Base-by-base conservation (phyloP, 176 grass and related monocot species). In the maize (Zea mays) region DNA sequence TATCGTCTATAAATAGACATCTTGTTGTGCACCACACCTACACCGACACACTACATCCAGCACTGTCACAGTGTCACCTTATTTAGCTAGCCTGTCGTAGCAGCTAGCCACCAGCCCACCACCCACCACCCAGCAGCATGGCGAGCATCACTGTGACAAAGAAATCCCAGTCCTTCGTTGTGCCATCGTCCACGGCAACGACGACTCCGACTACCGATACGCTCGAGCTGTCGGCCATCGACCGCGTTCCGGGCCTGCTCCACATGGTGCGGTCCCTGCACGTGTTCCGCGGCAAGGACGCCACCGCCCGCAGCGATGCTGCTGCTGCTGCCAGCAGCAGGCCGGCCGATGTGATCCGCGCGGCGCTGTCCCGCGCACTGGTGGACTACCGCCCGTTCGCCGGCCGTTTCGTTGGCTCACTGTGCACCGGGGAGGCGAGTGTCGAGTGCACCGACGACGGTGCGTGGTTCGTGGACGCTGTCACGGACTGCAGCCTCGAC, bases 221-320 rank as follows among this genome's bases (percentile, higher is more conserved):
- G 15, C 58, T 88, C 5, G 72, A 75, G 74, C 75, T 90, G 17
- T 93, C 91, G 11, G 35, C 83, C 41, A 90, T 93, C 55, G 91
- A 93, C 82, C 82, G 85, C 36, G 85, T 93, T 4, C 82, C 82
- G 0, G 82, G 88, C 12, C 76, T 93, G 52, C 85, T 85, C 75
- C 88, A 90, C 72, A 83, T 60, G 12, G 85, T 93, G 57, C 80
- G 88, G 19, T 93, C 88, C 0, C 71, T 93, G 20, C 92, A 94
- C 10, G 88, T 94, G 54, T 94, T 94, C 71, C 83, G 71, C 10
- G 48, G 27, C 36, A 72, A 76, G 27, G 45, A 4, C 15, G 10
- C 19, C 58, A 33, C 58, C 58, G 2, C 4, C 37, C 39, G 17
- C 39, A 8, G 39, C 3, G 12, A 38, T n/a, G n/a, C n/a, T n/a